Evolutionary conservation across 192 early-diverging fungal species (phyloP).

Genomic region (Backusella westeae): DNA sequence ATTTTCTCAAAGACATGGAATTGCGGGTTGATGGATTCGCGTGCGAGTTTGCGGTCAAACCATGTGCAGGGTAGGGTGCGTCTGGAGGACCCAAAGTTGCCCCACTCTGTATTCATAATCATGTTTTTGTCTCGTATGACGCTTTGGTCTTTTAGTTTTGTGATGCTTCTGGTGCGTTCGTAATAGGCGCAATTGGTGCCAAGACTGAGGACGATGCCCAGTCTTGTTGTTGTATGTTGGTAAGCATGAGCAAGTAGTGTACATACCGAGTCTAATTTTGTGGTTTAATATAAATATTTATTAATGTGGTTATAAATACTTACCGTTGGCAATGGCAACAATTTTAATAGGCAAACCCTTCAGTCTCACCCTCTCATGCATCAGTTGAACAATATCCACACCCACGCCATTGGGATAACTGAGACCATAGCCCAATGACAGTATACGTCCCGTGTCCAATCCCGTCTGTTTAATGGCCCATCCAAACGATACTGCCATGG

Average conservation of each 20-base stretch:
- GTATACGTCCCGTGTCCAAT: conserved; percentile 57
- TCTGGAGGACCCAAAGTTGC: conserved; percentile 75
- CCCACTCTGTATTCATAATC: conserved; percentile 96
- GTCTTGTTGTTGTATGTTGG: conserved; percentile 66
- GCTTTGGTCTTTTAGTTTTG: conserved; percentile 26
- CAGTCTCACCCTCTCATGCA: conserved; percentile 70
- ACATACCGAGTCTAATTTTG: conserved; percentile 81
- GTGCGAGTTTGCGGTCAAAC: conserved; percentile 82
- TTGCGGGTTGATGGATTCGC: conserved; percentile 75
- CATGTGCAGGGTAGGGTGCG: conserved; percentile 75
- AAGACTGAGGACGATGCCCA: conserved; percentile 89
- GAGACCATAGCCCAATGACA: conserved; percentile 81
- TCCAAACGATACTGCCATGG: conserved; percentile 86
- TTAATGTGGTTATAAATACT: conserved; percentile 22
- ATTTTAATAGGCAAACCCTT: conserved; percentile 69
- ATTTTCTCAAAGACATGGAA: conserved; percentile 90
- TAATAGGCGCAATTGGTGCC: conserved; percentile 90
- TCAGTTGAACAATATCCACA: conserved; percentile 78
- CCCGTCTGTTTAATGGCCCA: conserved; percentile 83
- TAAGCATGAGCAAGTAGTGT: conserved; percentile 87
- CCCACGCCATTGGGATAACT: conserved; percentile 71
- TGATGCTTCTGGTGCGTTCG: conserved; percentile 44
- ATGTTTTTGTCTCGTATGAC: conserved; percentile 49
- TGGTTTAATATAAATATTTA: conserved; percentile 24
- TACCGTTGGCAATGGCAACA: conserved; percentile 41